phyloP scores from a whole-genome alignment of 305 asterid species.

The Fraxinus greggii region DNA sequence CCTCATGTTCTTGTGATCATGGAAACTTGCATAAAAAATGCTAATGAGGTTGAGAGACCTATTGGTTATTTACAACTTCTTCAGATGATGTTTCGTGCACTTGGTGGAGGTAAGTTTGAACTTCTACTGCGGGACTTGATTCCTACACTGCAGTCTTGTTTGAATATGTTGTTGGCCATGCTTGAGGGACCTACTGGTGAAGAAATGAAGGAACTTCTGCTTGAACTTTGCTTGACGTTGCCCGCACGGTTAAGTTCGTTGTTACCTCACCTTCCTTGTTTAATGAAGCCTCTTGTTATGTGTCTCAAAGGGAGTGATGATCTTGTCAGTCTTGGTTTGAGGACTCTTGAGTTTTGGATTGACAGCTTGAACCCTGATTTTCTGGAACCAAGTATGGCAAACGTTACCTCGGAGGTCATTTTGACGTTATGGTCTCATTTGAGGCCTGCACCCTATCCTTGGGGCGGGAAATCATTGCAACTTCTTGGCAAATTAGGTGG shows the following conservation, averaged over 20 bases:
- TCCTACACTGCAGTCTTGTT: conserved; percentile 85
- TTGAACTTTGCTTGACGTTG: conserved; percentile 87
- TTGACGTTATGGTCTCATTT: conserved; percentile 97
- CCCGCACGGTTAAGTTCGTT: conserved; percentile 96
- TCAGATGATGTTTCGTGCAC: conserved; percentile 96
- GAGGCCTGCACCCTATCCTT: conserved; percentile 93
- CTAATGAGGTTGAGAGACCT: conserved; percentile 89
- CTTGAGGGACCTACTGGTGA: conserved; percentile 98
- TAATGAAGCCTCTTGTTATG: conserved; percentile 98
- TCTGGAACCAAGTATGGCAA: conserved; percentile 99
- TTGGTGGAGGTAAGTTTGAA: conserved; percentile 97
- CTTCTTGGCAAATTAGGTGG: conserved; percentile 99
- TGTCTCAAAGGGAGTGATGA: conserved; percentile 97
- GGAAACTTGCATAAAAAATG: conserved; percentile 98
- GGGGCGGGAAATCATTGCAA: conserved; percentile 95
- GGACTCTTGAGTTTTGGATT: conserved; percentile 99
- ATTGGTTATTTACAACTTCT: conserved; percentile 94
- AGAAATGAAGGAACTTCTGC: conserved; percentile 84
- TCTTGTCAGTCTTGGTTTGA: conserved; percentile 85
- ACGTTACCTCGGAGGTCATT: conserved; percentile 98
- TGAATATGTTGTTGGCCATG: conserved; percentile 88
- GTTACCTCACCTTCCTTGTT: conserved; percentile 93
- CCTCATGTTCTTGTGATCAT: conserved; percentile 90
- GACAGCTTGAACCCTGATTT: conserved; percentile 99
- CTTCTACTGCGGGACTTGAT: conserved; percentile 85